These are phyloP conservation scores for Termitomyces sp. DNA, from an alignment of 768 basidiomycete genomes.

Conservation along the genomic window DNA sequence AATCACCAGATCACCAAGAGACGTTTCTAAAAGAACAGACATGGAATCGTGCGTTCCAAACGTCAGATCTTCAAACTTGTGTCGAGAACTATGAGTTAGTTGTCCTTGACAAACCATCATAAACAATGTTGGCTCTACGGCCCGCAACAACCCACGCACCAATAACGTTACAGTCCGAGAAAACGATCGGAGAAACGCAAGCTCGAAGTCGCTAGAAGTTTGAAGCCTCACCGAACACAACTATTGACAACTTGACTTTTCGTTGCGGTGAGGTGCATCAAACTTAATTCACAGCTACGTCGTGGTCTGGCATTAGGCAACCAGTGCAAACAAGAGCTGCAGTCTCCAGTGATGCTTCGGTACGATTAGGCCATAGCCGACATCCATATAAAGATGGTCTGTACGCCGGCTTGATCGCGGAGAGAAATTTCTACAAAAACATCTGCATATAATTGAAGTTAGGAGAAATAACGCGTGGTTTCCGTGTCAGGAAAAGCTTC, in stretches of 20 bases:
- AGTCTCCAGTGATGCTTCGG: background rate
- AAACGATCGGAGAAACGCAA: background rate
- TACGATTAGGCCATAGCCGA: background rate
- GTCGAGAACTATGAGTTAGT: background rate
- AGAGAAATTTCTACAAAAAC: background rate
- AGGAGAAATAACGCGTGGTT: background rate
- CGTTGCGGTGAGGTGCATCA: no score
- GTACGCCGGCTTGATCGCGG: background rate
- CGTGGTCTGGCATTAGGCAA: background rate
- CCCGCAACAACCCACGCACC: background rate
- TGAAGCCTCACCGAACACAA: no score
- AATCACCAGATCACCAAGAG: constrained; percentile 95
- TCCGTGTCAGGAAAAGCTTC: background rate
- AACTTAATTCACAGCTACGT: background rate
- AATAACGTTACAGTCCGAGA: background rate
- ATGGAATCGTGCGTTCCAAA: constrained; percentile 31
- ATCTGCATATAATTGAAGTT: background rate
- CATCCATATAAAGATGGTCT: no score
- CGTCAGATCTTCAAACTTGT: background rate
- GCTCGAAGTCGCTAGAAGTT: background rate
- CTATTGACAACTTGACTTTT: no score
- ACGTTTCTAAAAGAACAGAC: constrained; percentile 97
- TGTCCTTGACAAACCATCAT: background rate
- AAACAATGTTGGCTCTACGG: background rate
- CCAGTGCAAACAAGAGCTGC: background rate